A percentile compares a stretch with the other conserved stretches of the same genome.
These are phyloP conservation scores for Solanum pimpinellifolium DNA, from an alignment of 257 asterid species.

Conservation along the genomic window DNA sequence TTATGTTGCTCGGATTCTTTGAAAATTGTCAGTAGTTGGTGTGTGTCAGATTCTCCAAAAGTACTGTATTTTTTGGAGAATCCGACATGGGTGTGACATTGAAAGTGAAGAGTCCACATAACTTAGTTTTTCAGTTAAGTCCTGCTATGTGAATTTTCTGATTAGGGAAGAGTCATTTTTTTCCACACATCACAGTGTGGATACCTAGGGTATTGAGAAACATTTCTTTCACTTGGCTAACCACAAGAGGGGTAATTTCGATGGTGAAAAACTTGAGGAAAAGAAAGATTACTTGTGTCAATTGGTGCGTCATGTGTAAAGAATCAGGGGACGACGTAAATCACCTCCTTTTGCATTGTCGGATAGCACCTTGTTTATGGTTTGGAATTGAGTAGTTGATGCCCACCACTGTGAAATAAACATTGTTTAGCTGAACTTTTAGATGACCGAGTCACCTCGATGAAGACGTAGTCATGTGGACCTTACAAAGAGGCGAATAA, in stretches of 20 bases:
- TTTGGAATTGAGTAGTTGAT: background rate
- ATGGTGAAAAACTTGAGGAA: background rate
- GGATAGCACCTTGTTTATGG: background rate
- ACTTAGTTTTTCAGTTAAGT: background rate
- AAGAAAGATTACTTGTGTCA: background rate
- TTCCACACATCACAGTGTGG: background rate
- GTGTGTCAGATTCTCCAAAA: background rate
- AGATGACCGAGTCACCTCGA: background rate
- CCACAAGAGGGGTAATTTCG: background rate
- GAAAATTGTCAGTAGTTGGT: too few relatives aligned
- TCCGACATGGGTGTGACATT: background rate
- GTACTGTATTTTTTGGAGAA: background rate
- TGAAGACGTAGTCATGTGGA: background rate
- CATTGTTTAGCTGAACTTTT: background rate
- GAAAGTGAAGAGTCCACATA: background rate
- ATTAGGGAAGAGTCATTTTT: background rate
- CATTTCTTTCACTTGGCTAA: background rate
- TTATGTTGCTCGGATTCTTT: background rate
- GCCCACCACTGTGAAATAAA: background rate
- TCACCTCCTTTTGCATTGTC: background rate
- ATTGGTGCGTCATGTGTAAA: background rate
- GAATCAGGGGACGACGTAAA: background rate
- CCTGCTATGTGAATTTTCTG: background rate
- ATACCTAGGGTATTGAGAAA: background rate
- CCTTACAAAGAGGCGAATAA: background rate